Percentiles rank a stretch among this genome's conserved stretches.
Conservation (phyloP, 2,329 filamentous ascomycete genomes). For the Penicillium nordicum region DNA sequence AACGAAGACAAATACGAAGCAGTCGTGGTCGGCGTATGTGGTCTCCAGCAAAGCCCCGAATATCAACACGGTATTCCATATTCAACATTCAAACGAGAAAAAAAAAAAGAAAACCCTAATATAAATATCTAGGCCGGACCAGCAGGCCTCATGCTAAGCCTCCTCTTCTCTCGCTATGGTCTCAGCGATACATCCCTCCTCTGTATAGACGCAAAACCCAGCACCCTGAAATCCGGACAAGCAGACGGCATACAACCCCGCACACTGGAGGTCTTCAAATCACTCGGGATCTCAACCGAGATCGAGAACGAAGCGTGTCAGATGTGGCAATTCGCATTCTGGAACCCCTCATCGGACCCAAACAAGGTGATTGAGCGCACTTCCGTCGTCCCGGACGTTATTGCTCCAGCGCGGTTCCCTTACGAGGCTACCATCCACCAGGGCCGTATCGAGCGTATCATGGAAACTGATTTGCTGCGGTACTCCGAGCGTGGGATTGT, state of each 20-base stretch:
- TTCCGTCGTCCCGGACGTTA: conserved; percentile 48
- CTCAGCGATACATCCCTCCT: conserved; percentile 39
- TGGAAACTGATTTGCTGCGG: conserved; percentile 63
- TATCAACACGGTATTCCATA: neutral
- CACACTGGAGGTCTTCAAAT: conserved; percentile 43
- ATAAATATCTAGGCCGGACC: conserved; percentile 32
- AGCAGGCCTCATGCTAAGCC: conserved; percentile 41
- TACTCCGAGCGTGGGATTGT: conserved; percentile 57
- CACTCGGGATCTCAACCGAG: conserved; percentile 39
- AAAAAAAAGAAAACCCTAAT: neutral
- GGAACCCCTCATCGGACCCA: conserved; percentile 57
- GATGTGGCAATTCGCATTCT: conserved; percentile 57
- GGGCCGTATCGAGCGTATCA: conserved; percentile 66
- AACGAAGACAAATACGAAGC: conserved; percentile 39
- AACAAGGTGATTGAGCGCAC: conserved; percentile 58
- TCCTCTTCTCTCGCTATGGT: conserved; percentile 44
- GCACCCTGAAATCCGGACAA: conserved; percentile 39
- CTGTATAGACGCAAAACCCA: conserved; percentile 42
- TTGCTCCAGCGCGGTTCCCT: conserved; percentile 66
- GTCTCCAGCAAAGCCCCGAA: neutral
- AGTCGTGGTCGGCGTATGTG: conserved; percentile 34
- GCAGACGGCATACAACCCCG: conserved; percentile 44
- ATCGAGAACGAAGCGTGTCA: conserved; percentile 39
- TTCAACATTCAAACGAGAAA: neutral
- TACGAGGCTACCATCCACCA: conserved; percentile 70